Evolutionary conservation across 805 yeast genomes (phyloP).

Genomic region (Candida palmyrensis): DNA sequence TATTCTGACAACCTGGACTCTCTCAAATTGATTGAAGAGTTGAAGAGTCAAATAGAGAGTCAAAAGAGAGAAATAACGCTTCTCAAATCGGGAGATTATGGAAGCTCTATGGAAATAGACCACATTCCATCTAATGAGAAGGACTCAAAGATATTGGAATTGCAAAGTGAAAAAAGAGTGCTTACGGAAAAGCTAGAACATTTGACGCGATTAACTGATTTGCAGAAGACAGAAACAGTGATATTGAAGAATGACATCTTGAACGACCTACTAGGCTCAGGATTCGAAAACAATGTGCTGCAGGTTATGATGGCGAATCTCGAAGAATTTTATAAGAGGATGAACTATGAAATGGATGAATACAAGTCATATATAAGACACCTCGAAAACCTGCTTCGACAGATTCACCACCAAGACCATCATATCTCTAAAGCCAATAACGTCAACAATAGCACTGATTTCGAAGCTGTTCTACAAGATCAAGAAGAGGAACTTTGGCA

Average conservation of each 20-base stretch:
- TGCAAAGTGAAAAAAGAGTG: conserved; percentile 60
- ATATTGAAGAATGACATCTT: conserved; percentile 55
- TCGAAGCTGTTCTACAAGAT: conserved; percentile 42
- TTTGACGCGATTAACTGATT: conserved; percentile 57
- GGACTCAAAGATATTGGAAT: conserved; percentile 12
- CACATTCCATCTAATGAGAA: conserved; percentile 5
- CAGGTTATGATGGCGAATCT: conserved; percentile 42
- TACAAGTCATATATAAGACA: conserved; percentile 54
- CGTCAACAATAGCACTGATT: conserved; percentile 6
- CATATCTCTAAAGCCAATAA: conserved; percentile 6
- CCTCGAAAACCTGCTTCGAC: conserved; percentile 49
- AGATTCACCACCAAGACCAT: conserved; percentile 15
- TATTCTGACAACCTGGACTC: conserved; percentile 40
- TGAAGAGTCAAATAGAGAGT: conserved; percentile 55
- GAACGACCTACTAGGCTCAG: conserved; percentile 50
- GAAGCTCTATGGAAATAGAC: too few relatives aligned
- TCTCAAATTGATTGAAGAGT: conserved; percentile 42
- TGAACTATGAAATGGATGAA: conserved; percentile 52
- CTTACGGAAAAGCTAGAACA: conserved; percentile 68
- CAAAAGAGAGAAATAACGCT: conserved; percentile 50
- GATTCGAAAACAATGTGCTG: conserved; percentile 27
- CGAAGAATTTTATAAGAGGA: conserved; percentile 45
- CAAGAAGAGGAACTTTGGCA: conserved; percentile 67
- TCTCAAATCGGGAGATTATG: conserved; percentile 17
- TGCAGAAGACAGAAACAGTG: conserved; percentile 51